These are phyloP conservation scores for Nemania sp. DNA, from an alignment of 2,329 filamentous ascomycete species.

Conservation along the genomic window DNA sequence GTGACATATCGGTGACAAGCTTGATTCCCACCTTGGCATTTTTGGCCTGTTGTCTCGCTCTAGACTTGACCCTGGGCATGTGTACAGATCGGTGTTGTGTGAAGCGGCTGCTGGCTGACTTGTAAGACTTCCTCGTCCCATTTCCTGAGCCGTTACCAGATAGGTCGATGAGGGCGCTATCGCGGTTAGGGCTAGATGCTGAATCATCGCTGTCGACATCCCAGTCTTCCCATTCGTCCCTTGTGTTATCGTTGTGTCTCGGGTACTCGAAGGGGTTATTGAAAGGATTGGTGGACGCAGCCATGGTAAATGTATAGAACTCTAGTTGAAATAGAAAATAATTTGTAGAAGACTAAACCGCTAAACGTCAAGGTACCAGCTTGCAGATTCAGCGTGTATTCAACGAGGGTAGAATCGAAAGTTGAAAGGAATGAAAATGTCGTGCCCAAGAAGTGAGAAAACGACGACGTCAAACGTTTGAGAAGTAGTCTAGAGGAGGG, in stretches of 20 bases:
- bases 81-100: slow-evolving; percentile 51
- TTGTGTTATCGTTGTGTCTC: slow-evolving; percentile 40
- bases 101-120: slow-evolving; percentile 36
- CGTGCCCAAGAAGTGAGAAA: slow-evolving; percentile 3
- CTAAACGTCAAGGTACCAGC: slow-evolving; percentile 49
- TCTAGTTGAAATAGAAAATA: slow-evolving; percentile 26
- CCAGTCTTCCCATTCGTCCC: slow-evolving; percentile 53
- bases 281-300: slow-evolving; percentile 42
- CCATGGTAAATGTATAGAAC: slow-evolving; percentile 42
- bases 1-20: slow-evolving; percentile 76
- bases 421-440: slow-evolving; percentile 16
- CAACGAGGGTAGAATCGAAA: slow-evolving; percentile 8
- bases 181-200: slow-evolving; percentile 29
- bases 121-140: slow-evolving; percentile 35
- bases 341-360: slow-evolving; percentile 29
- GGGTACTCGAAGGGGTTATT: slow-evolving; percentile 30
- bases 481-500: neutral
- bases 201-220: slow-evolving; percentile 46
- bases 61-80: slow-evolving; percentile 66
- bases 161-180: slow-evolving; percentile 45
- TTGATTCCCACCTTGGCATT: slow-evolving; percentile 73
- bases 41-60: slow-evolving; percentile 69
- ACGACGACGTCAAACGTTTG: slow-evolving; percentile 1
- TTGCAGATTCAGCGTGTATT: slow-evolving; percentile 39
- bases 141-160: slow-evolving; percentile 35